Evolutionary conservation across 305 asterid species (phyloP), one percentile per base, ranked within the genome.

Genomic region (Caryopteris hybrid): DNA sequence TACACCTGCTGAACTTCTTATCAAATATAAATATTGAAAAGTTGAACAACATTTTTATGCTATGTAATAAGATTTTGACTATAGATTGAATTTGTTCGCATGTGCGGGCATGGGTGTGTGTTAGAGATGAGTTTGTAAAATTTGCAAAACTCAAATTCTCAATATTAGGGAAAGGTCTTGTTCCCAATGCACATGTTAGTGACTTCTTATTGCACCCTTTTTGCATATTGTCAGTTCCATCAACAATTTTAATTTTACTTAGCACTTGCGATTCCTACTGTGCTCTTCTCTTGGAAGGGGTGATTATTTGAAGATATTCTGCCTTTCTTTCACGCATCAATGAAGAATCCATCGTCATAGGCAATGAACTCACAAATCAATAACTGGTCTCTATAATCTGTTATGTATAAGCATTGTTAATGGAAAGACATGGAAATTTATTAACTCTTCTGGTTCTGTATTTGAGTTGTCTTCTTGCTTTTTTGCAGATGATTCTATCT

Each of bases 401-500:
- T 17, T 57, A 3, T 17, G 12, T 29, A 55, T 34, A 8, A 17
- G 34, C 67, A 52, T 52, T 55, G 65, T 61, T 34, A 70, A 51
- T 47, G 1, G 6, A 23, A 33, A 31, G 12, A 34, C 12, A 16
- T 45, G 22, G 20, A 27, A 66, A 38, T 11, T 29, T 29, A 10
- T 38, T 8, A 36, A 29, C 20, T 51, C 52, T 42, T 33, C 11
- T 9, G 39, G 53, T 61, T 76, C 38, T 56, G 14, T 29, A 45
- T 9, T 60, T 70, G 23, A 45, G 52, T 52, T 13, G 27, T 63
- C 38, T 61, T 71, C 8, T 48, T 11, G 41, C 27, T 46, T 22
- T 75, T 69, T 75, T 67, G 71, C 86, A 78, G 83, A 66, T 76
- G 78, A 74, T 16, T 68, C 76, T 34, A 46, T 60, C 63, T 52